These are phyloP conservation scores for Suillus fuscotomentosus DNA, from an alignment of 768 basidiomycete genomes.

Conservation along the genomic window DNA sequence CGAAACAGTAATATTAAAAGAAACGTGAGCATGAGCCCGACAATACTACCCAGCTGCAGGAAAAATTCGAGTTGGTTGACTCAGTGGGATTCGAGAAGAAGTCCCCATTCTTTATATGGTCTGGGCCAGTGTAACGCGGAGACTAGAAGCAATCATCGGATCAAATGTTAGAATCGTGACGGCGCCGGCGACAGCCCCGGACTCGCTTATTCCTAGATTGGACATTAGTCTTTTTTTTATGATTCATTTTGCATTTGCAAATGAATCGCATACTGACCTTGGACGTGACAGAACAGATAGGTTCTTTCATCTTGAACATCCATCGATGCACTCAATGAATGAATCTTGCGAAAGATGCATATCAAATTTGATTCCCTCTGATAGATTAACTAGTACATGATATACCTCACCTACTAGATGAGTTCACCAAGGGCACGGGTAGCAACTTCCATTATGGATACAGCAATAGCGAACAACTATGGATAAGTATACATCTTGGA, in stretches of 20 bases:
- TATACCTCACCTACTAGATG: not conserved
- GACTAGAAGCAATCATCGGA: too few relatives aligned
- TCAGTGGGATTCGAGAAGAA: not conserved
- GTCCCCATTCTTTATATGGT: not conserved
- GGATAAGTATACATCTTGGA: not conserved
- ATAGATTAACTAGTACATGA: not conserved
- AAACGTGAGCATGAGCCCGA: not conserved
- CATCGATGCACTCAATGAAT: too few relatives aligned
- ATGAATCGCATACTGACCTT: too few relatives aligned
- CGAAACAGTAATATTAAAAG: not conserved
- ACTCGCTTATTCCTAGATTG: too few relatives aligned
- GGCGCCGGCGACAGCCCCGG: too few relatives aligned
- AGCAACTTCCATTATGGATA: slow-evolving; percentile 2
- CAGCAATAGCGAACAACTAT: not conserved
- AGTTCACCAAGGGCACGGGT: not conserved
- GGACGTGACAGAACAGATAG: too few relatives aligned
- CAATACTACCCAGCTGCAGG: not conserved
- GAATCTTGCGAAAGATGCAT: too few relatives aligned
- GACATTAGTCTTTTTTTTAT: too few relatives aligned
- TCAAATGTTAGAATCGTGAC: too few relatives aligned
- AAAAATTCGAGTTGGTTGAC: not conserved
- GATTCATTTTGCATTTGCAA: too few relatives aligned
- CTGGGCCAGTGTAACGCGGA: too few relatives aligned
- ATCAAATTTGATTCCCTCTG: not conserved
- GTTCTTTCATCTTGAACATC: too few relatives aligned